phyloP scores from a whole-genome alignment of 208 protist species.

The Trypanosoma theileri region DNA sequence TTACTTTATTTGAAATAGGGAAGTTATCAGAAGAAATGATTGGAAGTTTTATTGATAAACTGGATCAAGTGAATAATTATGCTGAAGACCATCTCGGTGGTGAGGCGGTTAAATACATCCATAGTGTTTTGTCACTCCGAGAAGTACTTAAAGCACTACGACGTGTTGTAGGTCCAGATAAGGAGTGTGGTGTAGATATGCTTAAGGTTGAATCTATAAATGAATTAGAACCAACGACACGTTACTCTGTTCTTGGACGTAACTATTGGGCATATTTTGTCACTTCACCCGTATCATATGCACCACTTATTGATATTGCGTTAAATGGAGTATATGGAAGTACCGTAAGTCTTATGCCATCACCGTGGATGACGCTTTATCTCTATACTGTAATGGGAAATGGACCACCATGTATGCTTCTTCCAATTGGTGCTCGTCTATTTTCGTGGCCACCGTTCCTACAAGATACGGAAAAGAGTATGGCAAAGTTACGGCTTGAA shows the following conservation, averaged over 20 bases:
- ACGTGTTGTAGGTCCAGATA: constrained; percentile 40
- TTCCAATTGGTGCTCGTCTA: constrained; percentile 68
- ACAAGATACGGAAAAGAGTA: constrained; percentile 25
- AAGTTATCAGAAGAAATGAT: constrained; percentile 84
- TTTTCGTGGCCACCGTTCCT: constrained; percentile 60
- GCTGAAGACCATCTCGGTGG: constrained; percentile 51
- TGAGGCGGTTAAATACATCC: constrained; percentile 88
- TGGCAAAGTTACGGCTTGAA: constrained; percentile 56
- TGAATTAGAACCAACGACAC: constrained; percentile 84
- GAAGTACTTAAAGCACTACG: constrained; percentile 66
- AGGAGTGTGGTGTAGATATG: constrained; percentile 73
- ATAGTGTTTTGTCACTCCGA: constrained; percentile 77
- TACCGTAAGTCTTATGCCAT: constrained; percentile 76
- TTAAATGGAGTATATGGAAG: constrained; percentile 77
- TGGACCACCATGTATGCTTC: constrained; percentile 64
- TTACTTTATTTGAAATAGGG: constrained; percentile 91
- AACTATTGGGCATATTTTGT: constrained; percentile 88
- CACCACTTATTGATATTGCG: constrained; percentile 74
- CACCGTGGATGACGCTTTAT: constrained; percentile 82
- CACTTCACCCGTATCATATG: constrained; percentile 54
- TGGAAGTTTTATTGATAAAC: constrained; percentile 64
- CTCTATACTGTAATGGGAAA: constrained; percentile 48
- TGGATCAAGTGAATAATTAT: constrained; percentile 52
- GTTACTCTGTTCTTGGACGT: constrained; percentile 79
- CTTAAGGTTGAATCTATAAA: constrained; percentile 90